These are phyloP conservation scores for Alternaria dauci DNA, from an alignment of 2,329 filamentous ascomycete genomes.

Conservation along the genomic window DNA sequence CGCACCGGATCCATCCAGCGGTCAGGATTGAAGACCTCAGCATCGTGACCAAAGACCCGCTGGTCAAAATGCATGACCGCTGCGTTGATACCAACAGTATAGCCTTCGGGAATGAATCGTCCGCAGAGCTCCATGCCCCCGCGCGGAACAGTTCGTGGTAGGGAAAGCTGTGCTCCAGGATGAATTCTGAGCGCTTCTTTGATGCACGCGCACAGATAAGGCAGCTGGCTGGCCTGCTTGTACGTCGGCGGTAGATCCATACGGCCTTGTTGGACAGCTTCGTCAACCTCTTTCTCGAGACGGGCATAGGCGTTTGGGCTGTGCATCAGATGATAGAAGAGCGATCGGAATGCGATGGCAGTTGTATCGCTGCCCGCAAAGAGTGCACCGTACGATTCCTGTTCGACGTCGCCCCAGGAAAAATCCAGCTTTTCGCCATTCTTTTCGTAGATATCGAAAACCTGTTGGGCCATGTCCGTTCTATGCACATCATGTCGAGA, in stretches of 20 bases:
- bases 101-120: conserved; percentile 46
- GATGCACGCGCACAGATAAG: conserved; percentile 55
- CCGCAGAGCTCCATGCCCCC: conserved; percentile 25
- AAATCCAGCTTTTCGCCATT: conserved; percentile 48
- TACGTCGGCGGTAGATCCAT: conserved; percentile 22
- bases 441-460: conserved; percentile 40
- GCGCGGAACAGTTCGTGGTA: conserved; percentile 25
- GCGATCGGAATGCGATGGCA: conserved; percentile 41
- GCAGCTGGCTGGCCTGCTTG: conserved; percentile 34
- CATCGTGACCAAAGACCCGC: conserved; percentile 51
- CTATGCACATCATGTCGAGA: conserved; percentile 12
- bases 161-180: conserved; percentile 33
- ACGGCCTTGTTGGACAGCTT: conserved; percentile 12
- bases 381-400: conserved; percentile 37
- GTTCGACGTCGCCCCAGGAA: conserved; percentile 33
- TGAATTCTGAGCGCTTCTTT: conserved; percentile 56
- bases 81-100: conserved; percentile 55
- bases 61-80: conserved; percentile 55
- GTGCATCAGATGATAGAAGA: conserved; percentile 52
- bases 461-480: conserved; percentile 41
- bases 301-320: conserved; percentile 29
- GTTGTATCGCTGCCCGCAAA: conserved; percentile 50
- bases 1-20: conserved; percentile 51
- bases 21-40: conserved; percentile 55
- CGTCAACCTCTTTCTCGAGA: conserved; percentile 27